Evolutionary conservation across 2,329 filamentous ascomycete genomes (phyloP).

Genomic region (Colletotrichum godetiae): DNA sequence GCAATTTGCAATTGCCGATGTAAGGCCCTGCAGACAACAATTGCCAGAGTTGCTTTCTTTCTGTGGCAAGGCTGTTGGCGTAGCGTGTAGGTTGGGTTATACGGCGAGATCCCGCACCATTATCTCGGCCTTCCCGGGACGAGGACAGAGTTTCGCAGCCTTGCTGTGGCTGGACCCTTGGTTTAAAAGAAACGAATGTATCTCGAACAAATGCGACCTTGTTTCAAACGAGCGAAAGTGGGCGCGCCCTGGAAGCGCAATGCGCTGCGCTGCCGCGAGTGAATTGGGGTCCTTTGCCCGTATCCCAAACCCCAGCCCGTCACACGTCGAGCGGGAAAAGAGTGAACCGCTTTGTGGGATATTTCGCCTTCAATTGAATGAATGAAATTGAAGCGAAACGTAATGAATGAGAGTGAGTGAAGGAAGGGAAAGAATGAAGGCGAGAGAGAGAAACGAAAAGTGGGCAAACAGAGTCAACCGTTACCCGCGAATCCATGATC

Average conservation of each 20-base stretch:
- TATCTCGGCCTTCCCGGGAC: conserved; percentile 16
- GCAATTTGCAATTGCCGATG: too few species aligned
- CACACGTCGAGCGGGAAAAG: conserved; percentile 7
- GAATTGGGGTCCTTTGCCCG: conserved; percentile 8
- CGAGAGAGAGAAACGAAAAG: conserved; percentile 24
- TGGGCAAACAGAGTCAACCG: conserved; percentile 24
- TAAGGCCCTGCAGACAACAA: too few species aligned
- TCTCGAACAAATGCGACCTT: conserved; percentile 9
- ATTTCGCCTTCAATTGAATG: conserved; percentile 7
- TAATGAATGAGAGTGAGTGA: conserved; percentile 1
- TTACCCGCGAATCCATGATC: conserved; percentile 21
- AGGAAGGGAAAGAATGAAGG: background rate
- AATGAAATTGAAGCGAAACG: conserved; percentile 10
- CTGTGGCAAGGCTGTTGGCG: background rate
- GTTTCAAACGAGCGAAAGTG: background rate
- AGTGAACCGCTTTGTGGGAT: conserved; percentile 11
- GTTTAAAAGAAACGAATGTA: conserved; percentile 6
- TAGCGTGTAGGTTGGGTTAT: background rate
- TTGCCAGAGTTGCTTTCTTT: background rate
- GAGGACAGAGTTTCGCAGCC: background rate
- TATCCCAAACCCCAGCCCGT: background rate
- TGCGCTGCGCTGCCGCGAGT: conserved; percentile 11
- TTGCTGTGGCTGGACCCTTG: background rate
- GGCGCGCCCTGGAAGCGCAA: conserved; percentile 10
- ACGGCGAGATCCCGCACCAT: conserved; percentile 12